phyloP scores from a whole-genome alignment of 345 rosid species.

The Dipteronia sinensis region DNA sequence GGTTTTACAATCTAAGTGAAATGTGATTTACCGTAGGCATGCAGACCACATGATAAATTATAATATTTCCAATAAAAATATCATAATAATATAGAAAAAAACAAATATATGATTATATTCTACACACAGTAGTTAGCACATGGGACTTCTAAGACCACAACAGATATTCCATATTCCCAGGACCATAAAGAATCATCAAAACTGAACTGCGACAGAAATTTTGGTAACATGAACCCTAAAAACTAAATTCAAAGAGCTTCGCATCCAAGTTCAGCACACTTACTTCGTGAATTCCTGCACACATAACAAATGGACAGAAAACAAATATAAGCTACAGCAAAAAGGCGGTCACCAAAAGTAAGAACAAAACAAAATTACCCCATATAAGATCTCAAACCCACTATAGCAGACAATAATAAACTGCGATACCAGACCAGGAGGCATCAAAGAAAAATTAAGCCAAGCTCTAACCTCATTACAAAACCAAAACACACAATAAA shows the following conservation, averaged over 20 bases:
- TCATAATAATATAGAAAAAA: neutral
- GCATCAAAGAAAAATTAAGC: neutral
- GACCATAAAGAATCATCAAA: neutral
- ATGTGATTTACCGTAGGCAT: neutral
- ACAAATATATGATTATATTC: neutral
- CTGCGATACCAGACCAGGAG: neutral
- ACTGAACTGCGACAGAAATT: neutral
- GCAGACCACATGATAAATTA: neutral
- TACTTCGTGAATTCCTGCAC: constrained; percentile 99
- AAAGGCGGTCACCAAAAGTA: neutral
- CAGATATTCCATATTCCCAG: neutral
- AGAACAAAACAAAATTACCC: neutral
- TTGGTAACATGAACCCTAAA: neutral
- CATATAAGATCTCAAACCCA: neutral
- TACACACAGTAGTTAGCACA: neutral
- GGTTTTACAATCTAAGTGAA: neutral
- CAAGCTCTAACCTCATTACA: no score
- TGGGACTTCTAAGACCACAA: neutral
- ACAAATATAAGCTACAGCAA: constrained; percentile 8
- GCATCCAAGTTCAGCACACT: constrained; percentile 44
- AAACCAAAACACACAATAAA: no score
- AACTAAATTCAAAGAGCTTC: constrained; percentile 7
- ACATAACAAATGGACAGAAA: constrained; percentile 12
- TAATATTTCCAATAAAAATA: neutral
- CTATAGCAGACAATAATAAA: neutral